Percentiles rank a stretch among this genome's conserved stretches.
Evolutionary conservation across 768 basidiomycete genomes (phyloP).

Genomic region (Terana coerulea): DNA sequence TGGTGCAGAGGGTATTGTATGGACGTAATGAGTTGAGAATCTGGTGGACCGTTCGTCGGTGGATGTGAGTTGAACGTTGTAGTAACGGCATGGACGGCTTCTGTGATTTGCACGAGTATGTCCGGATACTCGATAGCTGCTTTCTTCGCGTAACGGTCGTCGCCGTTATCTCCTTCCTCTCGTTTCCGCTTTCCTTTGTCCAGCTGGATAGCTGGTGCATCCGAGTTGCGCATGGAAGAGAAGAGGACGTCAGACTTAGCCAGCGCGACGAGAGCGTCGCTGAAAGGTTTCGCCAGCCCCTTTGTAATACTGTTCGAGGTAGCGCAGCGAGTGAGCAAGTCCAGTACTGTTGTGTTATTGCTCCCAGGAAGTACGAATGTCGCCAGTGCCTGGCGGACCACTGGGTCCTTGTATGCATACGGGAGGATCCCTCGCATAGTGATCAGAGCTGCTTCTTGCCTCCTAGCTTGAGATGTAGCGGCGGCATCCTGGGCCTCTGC

Average conservation of each 20-base stretch:
- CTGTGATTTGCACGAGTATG: constrained; percentile 52
- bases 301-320: constrained; percentile 46
- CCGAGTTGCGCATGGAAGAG: constrained; percentile 58
- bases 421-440: constrained; percentile 65
- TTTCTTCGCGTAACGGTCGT: constrained; percentile 6
- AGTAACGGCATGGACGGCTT: constrained; percentile 57
- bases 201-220: constrained; percentile 56
- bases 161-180: constrained; percentile 30
- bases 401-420: constrained; percentile 51
- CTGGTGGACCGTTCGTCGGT: constrained; percentile 37
- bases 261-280: constrained; percentile 58
- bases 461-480: constrained; percentile 26
- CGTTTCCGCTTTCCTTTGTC: constrained; percentile 77
- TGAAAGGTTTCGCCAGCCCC: constrained; percentile 50
- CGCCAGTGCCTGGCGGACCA: constrained; percentile 52
- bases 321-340: constrained; percentile 49
- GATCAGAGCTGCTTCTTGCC: constrained; percentile 54
- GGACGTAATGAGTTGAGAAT: constrained; percentile 59
- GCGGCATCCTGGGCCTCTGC: background rate
- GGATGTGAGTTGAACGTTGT: constrained; percentile 41
- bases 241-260: constrained; percentile 67
- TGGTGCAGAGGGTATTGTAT: constrained; percentile 73
- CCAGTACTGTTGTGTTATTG: constrained; percentile 48
- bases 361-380: constrained; percentile 43
- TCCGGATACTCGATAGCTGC: constrained; percentile 23